Base-by-base conservation (phyloP, 108 stramenopile genomes). In the Bacterosira constricta region DNA sequence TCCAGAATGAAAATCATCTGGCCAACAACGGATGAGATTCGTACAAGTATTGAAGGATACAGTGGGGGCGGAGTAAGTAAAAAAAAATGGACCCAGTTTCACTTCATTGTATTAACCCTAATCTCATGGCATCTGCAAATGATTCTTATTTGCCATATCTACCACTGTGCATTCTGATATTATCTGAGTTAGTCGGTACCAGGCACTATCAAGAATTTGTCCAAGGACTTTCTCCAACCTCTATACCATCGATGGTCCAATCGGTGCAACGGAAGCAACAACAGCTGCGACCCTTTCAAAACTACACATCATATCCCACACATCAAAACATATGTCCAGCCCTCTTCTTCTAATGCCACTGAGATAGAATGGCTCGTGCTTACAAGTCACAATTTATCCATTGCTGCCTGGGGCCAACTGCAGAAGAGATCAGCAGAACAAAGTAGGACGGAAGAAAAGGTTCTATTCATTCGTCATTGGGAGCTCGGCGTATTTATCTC, bases 401-500 rank as follows among this genome's bases (percentile, higher is more conserved):
- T 83, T 35, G 86, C 88, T 6, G 92, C 92, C 1, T 88, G 85
- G 89, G 92, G 92, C 17, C 82, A 88, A 62, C 30, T 84, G 4
- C 83, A 83, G 53, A 86, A 84, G 26, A 63, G 63, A 15, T 39
- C 81, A 4, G 51, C 53, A 7, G 37, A 51, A 12, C 7, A 41
- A 18, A 30, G 11, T 4, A 55, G 10, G 30, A 4, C 26, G 7
- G 45, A 57, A 20, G 84, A 79, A n/a, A 56, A 73, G 50, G 41
- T 62, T 11, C 55, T 89, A 10, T 79, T 77, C 38, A 64, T 90
- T 8, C 60, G 71, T 21, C 78, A 83, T 69, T 93, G 89, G 89
- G 92, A 93, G 56, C 66, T 93, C 53, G 89, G 89, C 17, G 80
- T 90, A 0, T 87, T 88, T 58, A n/a, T 92, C 8, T 79, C 86